phyloP scores from a whole-genome alignment of 2,329 filamentous ascomycete genomes.

The Thielaviopsis populi region DNA sequence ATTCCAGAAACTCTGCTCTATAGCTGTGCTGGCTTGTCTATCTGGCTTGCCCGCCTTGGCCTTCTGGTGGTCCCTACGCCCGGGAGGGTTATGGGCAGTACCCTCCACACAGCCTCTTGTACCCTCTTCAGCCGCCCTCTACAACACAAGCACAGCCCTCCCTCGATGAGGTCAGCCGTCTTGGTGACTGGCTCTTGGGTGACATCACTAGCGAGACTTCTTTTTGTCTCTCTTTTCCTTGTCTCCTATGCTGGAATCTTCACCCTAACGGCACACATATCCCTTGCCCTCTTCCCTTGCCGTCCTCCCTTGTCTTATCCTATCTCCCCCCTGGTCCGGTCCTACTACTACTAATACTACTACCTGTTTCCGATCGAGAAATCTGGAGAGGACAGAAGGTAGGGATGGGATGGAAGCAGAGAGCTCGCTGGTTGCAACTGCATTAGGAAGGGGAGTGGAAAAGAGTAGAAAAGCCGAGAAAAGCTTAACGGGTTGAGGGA shows the following conservation, averaged over 20 bases:
- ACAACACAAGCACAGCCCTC: not conserved
- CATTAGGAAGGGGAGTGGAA: not conserved
- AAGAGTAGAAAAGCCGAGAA: not conserved
- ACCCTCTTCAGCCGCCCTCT: not conserved
- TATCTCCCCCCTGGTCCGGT: too few relatives aligned
- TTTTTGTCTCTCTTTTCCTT: not conserved
- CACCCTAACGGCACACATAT: not conserved
- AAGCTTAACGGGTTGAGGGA: not conserved
- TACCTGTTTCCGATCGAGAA: not conserved
- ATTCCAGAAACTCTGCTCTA: not conserved
- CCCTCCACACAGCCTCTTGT: not conserved
- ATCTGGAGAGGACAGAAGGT: not conserved
- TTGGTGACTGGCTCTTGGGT: too few relatives aligned
- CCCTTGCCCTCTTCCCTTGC: not conserved
- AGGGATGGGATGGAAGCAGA: not conserved
- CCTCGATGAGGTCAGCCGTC: too few relatives aligned
- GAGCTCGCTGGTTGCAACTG: not conserved
- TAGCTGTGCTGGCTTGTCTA: too few relatives aligned
- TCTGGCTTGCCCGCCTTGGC: not conserved
- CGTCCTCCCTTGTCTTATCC: not conserved
- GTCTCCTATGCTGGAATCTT: not conserved
- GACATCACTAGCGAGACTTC: not conserved
- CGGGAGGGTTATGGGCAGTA: too few relatives aligned
- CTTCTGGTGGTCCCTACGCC: not conserved
- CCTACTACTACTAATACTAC: too few relatives aligned